A percentile compares a stretch with the other conserved stretches of the same genome.
phyloP scores from a whole-genome alignment of 176 grass and related monocot genomes.

The Rhipidocladum racemiflorum region DNA sequence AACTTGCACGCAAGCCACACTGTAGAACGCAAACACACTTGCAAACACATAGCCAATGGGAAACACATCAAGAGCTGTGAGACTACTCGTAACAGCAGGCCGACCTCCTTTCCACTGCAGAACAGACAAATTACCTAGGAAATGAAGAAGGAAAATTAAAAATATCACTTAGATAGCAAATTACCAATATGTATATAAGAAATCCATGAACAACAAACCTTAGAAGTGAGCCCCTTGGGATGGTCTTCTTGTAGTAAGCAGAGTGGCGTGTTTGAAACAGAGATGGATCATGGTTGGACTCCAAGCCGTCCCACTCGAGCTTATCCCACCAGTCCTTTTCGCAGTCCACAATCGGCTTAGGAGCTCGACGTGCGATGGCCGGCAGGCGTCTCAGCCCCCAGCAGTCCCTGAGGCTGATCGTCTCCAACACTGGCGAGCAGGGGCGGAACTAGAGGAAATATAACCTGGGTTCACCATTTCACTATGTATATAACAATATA shows the following conservation, averaged over 20 bases:
- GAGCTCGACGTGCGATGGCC: background rate
- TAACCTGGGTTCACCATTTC: no score
- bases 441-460: no score
- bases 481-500: no score
- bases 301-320: background rate
- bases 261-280: no score
- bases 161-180: no score
- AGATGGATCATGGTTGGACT: background rate
- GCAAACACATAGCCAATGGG: background rate
- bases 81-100: background rate
- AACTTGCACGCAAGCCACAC: background rate
- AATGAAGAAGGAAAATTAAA: background rate
- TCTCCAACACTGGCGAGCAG: background rate
- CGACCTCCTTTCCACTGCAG: background rate
- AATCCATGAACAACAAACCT: background rate
- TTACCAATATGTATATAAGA: background rate
- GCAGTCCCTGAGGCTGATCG: constrained; percentile 3
- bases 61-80: no score
- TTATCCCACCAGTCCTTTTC: constrained; percentile 7
- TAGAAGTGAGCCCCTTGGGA: no score
- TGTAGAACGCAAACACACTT: no score
- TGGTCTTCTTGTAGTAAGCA: no score
- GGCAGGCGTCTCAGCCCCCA: background rate
- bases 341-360: background rate
- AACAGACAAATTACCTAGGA: background rate